Conservation (phyloP, 306 rosid genomes). For the Hylodesmum podocarpum region DNA sequence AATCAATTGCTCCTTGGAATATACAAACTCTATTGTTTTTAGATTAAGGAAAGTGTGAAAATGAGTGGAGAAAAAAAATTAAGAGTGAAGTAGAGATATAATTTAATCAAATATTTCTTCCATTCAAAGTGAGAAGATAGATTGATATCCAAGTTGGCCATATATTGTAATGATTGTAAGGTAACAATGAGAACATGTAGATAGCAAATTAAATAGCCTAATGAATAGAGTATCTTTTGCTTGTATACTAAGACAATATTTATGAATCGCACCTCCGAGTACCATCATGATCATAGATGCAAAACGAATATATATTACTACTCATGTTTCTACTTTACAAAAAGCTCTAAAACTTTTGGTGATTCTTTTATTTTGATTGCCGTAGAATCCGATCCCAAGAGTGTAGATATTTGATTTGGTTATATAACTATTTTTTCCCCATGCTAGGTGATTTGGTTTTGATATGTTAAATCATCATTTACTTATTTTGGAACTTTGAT, state of each 20-base stretch:
- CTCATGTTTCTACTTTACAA: background rate
- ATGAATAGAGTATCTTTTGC: constrained; percentile 42
- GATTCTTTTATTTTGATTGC: background rate
- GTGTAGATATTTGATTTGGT: no score
- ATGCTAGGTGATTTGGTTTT: background rate
- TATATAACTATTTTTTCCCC: background rate
- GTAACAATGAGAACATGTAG: constrained; percentile 14
- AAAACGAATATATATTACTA: background rate
- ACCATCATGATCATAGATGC: constrained; percentile 33
- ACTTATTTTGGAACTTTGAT: no score
- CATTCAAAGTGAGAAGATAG: constrained; percentile 42
- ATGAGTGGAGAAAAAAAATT: background rate
- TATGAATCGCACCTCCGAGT: constrained; percentile 50
- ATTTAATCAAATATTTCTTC: constrained; percentile 47
- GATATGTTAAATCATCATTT: no score
- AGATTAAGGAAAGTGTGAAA: background rate
- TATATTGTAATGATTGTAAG: constrained; percentile 47
- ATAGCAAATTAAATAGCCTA: constrained; percentile 4
- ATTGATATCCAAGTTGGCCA: constrained; percentile 54
- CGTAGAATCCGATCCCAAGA: background rate
- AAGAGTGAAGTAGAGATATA: constrained; percentile 33
- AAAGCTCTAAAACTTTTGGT: background rate
- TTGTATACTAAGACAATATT: constrained; percentile 60
- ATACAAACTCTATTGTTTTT: background rate
- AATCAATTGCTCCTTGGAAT: background rate